phyloP scores from a whole-genome alignment of 2,329 filamentous ascomycete genomes.

The Penicillium psychrosexuale region DNA sequence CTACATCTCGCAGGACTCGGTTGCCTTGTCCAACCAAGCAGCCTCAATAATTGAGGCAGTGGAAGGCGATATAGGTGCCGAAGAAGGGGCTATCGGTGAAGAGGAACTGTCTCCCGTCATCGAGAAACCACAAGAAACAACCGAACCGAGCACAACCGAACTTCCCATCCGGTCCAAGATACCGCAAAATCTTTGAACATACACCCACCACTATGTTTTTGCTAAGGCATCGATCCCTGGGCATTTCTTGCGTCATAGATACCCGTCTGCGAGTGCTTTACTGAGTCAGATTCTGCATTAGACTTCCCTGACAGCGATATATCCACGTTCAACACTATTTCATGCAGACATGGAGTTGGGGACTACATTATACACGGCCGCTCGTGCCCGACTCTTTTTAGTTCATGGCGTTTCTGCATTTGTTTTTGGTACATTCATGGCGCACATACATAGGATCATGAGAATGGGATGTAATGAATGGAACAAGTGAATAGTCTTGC shows the following conservation, averaged over 20 bases:
- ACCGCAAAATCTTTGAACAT: conserved; percentile 14
- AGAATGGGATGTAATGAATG: conserved; percentile 1
- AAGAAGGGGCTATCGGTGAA: conserved; percentile 20
- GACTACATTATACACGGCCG: conserved; percentile 13
- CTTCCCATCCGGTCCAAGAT: conserved; percentile 23
- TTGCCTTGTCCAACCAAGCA: conserved; percentile 47
- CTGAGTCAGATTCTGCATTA: conserved; percentile 12
- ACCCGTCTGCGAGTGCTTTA: conserved; percentile 12
- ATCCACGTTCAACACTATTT: conserved; percentile 23
- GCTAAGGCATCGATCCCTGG: not conserved
- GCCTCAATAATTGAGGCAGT: conserved; percentile 41
- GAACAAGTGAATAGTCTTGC: not conserved
- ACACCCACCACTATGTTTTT: conserved; percentile 1
- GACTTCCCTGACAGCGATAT: conserved; percentile 13
- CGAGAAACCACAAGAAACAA: conserved; percentile 8
- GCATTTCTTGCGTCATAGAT: conserved; percentile 7
- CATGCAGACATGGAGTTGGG: conserved; percentile 19
- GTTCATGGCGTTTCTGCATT: conserved; percentile 9
- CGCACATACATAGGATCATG: conserved; percentile 2
- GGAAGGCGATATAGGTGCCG: conserved; percentile 41
- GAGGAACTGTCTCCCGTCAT: conserved; percentile 21
- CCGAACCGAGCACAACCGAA: conserved; percentile 9
- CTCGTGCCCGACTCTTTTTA: conserved; percentile 4
- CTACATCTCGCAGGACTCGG: conserved; percentile 37
- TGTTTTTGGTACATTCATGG: conserved; percentile 5